Evolutionary conservation across 495 filamentous ascomycete genomes (phyloP).

Genomic region (Penicillium daleae): DNA sequence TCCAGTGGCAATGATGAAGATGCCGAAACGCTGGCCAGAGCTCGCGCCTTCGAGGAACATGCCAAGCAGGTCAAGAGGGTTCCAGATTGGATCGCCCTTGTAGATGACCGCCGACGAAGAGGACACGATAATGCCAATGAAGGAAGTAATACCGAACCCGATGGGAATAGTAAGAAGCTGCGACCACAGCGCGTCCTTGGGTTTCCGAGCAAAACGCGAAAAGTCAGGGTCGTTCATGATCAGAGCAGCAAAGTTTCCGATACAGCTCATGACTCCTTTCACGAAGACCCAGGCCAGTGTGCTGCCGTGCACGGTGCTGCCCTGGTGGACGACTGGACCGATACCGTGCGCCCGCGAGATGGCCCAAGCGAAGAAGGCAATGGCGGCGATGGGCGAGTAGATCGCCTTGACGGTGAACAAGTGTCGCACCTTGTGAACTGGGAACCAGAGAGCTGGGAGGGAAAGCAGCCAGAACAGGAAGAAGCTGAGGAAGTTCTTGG

Average conservation of each 20-base stretch:
- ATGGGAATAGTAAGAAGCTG: conserved; percentile 86
- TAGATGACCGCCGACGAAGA: conserved; percentile 83
- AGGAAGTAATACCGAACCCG: conserved; percentile 86
- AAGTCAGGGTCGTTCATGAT: conserved; percentile 85
- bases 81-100: conserved; percentile 76
- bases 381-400: conserved; percentile 80
- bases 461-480: conserved; percentile 83
- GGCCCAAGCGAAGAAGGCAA: conserved; percentile 91
- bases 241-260: conserved; percentile 91
- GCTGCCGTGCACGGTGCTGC: conserved; percentile 64
- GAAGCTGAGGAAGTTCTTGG: conserved; percentile 75
- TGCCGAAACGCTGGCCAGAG: conserved; percentile 78
- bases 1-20: conserved; percentile 82
- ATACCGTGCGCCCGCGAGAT: conserved; percentile 81
- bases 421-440: conserved; percentile 66
- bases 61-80: conserved; percentile 76
- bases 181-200: conserved; percentile 83
- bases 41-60: conserved; percentile 75
- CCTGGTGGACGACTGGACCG: conserved; percentile 82
- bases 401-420: conserved; percentile 91
- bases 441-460: conserved; percentile 82
- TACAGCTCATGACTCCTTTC: conserved; percentile 81
- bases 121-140: conserved; percentile 92
- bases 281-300: conserved; percentile 81
- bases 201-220: conserved; percentile 79